phyloP scores from a whole-genome alignment of 805 yeast genomes.

The Candida saitoana region DNA sequence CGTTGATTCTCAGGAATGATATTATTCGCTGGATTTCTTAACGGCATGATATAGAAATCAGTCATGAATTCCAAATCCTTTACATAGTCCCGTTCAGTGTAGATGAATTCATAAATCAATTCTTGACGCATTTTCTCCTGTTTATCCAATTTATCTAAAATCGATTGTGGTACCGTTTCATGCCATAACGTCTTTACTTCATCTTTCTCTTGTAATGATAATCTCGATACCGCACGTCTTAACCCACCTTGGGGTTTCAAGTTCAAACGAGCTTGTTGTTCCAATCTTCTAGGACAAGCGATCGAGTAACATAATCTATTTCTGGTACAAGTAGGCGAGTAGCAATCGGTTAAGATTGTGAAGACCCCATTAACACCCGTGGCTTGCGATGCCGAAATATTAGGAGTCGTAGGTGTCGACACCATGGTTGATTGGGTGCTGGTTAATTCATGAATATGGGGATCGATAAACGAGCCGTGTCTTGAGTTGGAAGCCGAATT shows the following conservation, averaged over 20 bases:
- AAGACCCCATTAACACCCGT: slow-evolving; percentile 82
- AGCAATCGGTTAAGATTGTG: slow-evolving; percentile 88
- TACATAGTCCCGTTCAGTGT: slow-evolving; percentile 92
- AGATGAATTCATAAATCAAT: slow-evolving; percentile 86
- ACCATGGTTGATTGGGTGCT: slow-evolving; percentile 15
- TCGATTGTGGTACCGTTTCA: slow-evolving; percentile 76
- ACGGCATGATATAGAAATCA: slow-evolving; percentile 90
- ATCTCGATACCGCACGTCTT: slow-evolving; percentile 65
- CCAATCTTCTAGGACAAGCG: slow-evolving; percentile 92
- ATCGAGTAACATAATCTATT: slow-evolving; percentile 87
- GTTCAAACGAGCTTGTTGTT: slow-evolving; percentile 90
- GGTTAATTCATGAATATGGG: slow-evolving; percentile 12
- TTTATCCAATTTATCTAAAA: slow-evolving; percentile 75
- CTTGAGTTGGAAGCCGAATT: slow-evolving; percentile 21
- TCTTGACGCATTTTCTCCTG: slow-evolving; percentile 91
- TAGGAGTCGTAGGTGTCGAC: slow-evolving; percentile 10
- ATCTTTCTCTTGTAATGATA: slow-evolving; percentile 63
- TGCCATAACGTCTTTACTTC: slow-evolving; percentile 90
- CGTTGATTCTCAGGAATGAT: slow-evolving; percentile 86
- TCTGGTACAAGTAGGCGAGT: slow-evolving; percentile 93
- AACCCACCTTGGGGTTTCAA: slow-evolving; percentile 85
- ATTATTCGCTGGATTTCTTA: slow-evolving; percentile 66
- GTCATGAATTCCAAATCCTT: slow-evolving; percentile 90
- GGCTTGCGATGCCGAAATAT: slow-evolving; percentile 14
- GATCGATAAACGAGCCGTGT: slow-evolving; percentile 25